These are phyloP conservation scores for Boletellus deceptivus DNA, from an alignment of 1,284 basidiomycete genomes.

Conservation along the genomic window DNA sequence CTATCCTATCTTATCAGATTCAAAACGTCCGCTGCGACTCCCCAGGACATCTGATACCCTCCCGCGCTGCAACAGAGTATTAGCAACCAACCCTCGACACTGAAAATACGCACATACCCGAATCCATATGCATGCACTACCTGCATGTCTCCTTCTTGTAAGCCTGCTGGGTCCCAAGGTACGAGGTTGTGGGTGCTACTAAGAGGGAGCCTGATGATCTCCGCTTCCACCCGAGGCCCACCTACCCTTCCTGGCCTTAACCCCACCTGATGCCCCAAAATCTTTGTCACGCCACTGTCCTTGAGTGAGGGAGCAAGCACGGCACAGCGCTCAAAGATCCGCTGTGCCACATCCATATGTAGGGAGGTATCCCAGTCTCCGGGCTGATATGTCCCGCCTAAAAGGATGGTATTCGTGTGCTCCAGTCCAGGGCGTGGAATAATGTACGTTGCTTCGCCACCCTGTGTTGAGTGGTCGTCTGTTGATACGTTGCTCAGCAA, in stretches of 20 bases:
- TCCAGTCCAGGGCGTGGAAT: conserved; percentile 48
- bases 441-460: conserved; percentile 43
- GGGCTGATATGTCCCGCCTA: conserved; percentile 56
- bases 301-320: conserved; percentile 38
- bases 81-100: conserved; percentile 1
- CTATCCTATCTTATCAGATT: conserved; percentile 25
- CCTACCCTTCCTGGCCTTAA: conserved; percentile 56
- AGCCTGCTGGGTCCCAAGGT: conserved; percentile 22
- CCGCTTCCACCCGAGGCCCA: conserved; percentile 57
- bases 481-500: neutral
- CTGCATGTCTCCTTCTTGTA: conserved; percentile 34
- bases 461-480: conserved; percentile 16
- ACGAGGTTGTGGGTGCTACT: conserved; percentile 29
- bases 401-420: conserved; percentile 40
- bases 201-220: conserved; percentile 43
- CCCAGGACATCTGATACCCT: conserved; percentile 59
- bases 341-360: conserved; percentile 40
- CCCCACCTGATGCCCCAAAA: conserved; percentile 62
- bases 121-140: conserved; percentile 69
- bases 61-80: conserved; percentile 35
- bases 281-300: conserved; percentile 36
- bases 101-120: conserved; percentile 39
- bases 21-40: conserved; percentile 45
- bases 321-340: conserved; percentile 46
- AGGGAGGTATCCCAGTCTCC: conserved; percentile 50